Evolutionary conservation across 2,329 filamentous ascomycete species (phyloP), one percentile per base, ranked within the genome.

Genomic region (Macrophomina tecta): DNA sequence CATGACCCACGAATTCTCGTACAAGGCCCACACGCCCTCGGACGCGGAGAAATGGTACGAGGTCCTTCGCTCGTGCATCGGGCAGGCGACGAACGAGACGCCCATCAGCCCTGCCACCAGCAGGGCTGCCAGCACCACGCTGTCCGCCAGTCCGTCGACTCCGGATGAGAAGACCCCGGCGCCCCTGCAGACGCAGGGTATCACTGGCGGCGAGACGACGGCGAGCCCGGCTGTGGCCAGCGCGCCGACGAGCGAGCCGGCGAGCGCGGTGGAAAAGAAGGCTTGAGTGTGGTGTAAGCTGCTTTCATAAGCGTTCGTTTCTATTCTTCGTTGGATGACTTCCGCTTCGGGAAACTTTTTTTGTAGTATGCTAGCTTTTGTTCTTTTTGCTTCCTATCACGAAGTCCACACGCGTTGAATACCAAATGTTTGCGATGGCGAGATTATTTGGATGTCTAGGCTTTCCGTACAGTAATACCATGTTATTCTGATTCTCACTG

Each of bases 31-130:
- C 79, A 93, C 91, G 0, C 79, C 92, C 2, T 84, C 86, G 34
- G 93, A 97, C 70, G 93, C 94, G 0, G 84, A 90, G 78, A 91
- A 92, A 78, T 98, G 94, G 94, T 93, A 89, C 79, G 86, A 90
- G 40, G 82, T 92, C 70, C 90, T 97, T 73, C 81, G 84, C 53
- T 79, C 83, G 67, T 85, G 87, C 8, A 87, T 87, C 34, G 89
- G 88, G 61, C 74, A 79, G 55, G 74, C 78, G 11, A 80, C 79
- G n/a, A 77, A 72, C 68, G 82, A 83, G 55, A 62, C 73, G 32
- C 81, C 81, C 36, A 66, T 6, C 73, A 73, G 6, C 69, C 65
- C 12, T 52, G 70, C 72, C 23, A 79, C 78, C 1, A 79, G 72
- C 28, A 78, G 77, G 49, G 79, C 80, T 1, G 72, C 73, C 0